Conservation (phyloP, 306 rosid species). For the Cucurbita argyrosperma region DNA sequence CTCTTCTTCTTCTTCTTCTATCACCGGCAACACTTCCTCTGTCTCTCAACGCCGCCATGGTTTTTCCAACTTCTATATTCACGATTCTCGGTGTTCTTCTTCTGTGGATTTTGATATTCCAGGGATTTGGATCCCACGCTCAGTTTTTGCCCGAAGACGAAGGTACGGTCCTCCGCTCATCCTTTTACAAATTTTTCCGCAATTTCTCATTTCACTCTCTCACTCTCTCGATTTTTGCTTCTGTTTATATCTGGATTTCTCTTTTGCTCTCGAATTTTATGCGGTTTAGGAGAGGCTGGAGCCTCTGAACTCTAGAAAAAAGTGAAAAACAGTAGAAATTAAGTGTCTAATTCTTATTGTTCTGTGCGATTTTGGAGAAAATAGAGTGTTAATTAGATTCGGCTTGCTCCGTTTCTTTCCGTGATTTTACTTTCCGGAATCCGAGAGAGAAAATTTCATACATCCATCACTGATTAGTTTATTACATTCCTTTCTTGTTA, state of each 20-base stretch:
- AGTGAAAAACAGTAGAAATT: background rate
- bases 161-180: slow-evolving; percentile 8
- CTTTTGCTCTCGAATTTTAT: background rate
- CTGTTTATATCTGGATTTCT: no score
- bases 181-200: background rate
- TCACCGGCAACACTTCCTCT: background rate
- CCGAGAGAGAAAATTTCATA: background rate
- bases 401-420: background rate
- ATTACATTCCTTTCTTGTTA: background rate
- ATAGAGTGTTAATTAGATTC: background rate
- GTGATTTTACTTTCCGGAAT: background rate
- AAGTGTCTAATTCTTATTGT: background rate
- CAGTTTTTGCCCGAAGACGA: slow-evolving; percentile 16
- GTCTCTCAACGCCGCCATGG: background rate
- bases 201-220: background rate
- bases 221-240: background rate
- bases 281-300: background rate
- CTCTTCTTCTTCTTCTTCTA: background rate
- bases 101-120: background rate
- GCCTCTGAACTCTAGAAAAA: background rate
- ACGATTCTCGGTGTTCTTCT: background rate
- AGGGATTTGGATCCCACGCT: slow-evolving; percentile 8
- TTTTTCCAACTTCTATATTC: background rate
- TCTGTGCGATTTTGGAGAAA: background rate
- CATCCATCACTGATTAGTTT: background rate